A percentile compares a stretch with the other conserved stretches of the same genome.
Conservation (phyloP, 805 yeast species). For the Pichia cabralensis region DNA sequence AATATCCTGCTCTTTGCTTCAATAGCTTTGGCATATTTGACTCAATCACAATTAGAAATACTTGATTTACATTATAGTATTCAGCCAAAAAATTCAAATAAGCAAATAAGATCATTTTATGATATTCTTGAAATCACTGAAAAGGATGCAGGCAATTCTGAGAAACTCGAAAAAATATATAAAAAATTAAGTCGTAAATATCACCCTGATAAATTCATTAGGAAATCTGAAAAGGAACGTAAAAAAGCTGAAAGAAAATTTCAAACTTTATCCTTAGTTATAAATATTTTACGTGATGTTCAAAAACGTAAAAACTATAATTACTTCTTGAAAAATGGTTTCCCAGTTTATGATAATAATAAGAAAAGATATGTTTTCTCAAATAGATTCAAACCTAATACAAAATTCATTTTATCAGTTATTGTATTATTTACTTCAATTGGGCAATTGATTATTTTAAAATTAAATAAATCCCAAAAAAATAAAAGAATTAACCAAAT, state of each 20-base stretch:
- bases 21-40: constrained; percentile 8
- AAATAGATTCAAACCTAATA: constrained; percentile 10
- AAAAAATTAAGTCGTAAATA: constrained; percentile 58
- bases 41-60: constrained; percentile 10
- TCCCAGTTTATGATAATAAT: constrained; percentile 58
- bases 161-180: constrained; percentile 56
- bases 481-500: constrained; percentile 11
- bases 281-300: constrained; percentile 54
- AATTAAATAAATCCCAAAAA: constrained; percentile 8
- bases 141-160: constrained; percentile 35
- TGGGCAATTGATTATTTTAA: constrained; percentile 10
- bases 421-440: constrained; percentile 4
- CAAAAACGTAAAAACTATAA: constrained; percentile 68
- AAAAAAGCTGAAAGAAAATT: constrained; percentile 58
- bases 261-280: constrained; percentile 67
- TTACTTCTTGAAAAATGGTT: constrained; percentile 71
- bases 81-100: constrained; percentile 7
- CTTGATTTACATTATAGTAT: constrained; percentile 10
- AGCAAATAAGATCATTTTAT: constrained; percentile 8
- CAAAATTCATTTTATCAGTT: constrained; percentile 3
- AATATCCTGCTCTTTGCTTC: constrained; percentile 1
- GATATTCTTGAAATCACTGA: constrained; percentile 14
- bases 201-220: constrained; percentile 79
- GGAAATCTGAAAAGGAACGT: constrained; percentile 30
- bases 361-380: constrained; percentile 9